Evolutionary conservation across 2,329 filamentous ascomycete species (phyloP), one percentile per base, ranked within the genome.

Genomic region (Penicillium sp.): DNA sequence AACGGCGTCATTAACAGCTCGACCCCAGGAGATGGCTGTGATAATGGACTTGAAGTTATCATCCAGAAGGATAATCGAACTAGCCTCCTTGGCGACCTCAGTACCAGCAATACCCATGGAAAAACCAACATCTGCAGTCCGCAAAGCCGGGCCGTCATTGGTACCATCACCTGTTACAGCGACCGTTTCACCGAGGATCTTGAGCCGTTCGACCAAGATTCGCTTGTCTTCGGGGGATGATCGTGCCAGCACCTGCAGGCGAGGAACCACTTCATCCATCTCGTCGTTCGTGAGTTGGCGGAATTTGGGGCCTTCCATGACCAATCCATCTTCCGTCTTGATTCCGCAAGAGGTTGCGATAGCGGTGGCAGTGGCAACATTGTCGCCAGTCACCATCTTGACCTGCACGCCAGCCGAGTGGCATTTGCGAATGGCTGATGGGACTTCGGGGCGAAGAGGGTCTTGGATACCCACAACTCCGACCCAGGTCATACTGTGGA

Each of bases 341-440:
- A 91, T 89, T 48, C 89, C 89, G 61, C 89, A 92, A 57, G 91
- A 86, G 9, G 78, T 80, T 2, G 89, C 88, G 63, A 92, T 92
- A 3, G 89, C 89, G 49, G 83, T 84, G 9, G 87, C 89, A 22
- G 89, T 92, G 20, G 85, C 78, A 59, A 89, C 77, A 66, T 90
- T 90, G 72, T 90, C 87, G 49, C 73, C 87, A 24, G 87, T 89
- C 48, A 89, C 87, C 86, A 89, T 89, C 64, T 87, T 86, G 46
- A 89, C 86, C 53, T 84, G 79, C 16, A 91, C 87, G 53, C 88
- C 88, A 18, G 88, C 88, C 26, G 79, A 79, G 62, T 86, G 82
- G 59, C 87, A 89, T 66, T 84, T 83, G 56, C 79, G 77, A 53
- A 91, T 88, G 43, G 88, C 88, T 46, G 84, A 81, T 14, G 84